These are phyloP conservation scores for Brasenia schreberi DNA, from an alignment of 164 flowering plant genomes.

Conservation along the genomic window DNA sequence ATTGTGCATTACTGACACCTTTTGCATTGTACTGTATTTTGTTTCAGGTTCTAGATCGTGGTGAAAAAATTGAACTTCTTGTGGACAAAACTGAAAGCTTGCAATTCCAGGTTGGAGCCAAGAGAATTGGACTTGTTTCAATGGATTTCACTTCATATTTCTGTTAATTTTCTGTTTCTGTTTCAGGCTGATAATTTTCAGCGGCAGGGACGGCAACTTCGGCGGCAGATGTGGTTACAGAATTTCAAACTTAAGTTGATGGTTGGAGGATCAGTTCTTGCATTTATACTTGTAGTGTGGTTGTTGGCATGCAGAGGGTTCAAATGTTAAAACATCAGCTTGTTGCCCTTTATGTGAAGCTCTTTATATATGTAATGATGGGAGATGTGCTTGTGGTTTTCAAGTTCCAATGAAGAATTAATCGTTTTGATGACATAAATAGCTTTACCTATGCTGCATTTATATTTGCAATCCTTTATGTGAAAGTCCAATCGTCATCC, in stretches of 20 bases:
- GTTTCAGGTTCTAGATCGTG: constrained; percentile 84
- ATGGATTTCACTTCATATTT: too few species aligned
- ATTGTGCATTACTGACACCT: too few species aligned
- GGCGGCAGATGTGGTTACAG: constrained; percentile 94
- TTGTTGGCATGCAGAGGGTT: constrained; percentile 48
- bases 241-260: constrained; percentile 70
- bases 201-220: constrained; percentile 90
- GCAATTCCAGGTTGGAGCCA: constrained; percentile 73
- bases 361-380: background rate
- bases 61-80: constrained; percentile 87
- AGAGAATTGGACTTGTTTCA: too few species aligned
- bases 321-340: constrained; percentile 28
- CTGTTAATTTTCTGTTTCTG: background rate
- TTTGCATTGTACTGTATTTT: too few species aligned
- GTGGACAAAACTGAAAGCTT: constrained; percentile 96
- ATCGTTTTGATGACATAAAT: too few species aligned
- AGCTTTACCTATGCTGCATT: too few species aligned
- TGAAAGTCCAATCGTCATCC: too few species aligned
- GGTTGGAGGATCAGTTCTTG: constrained; percentile 44
- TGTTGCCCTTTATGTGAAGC: background rate
- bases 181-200: constrained; percentile 94
- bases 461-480: too few species aligned
- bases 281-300: constrained; percentile 52
- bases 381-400: too few species aligned
- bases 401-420: too few species aligned